Conservation (phyloP, 768 basidiomycete genomes). For the Podaxis carcinomalis region DNA sequence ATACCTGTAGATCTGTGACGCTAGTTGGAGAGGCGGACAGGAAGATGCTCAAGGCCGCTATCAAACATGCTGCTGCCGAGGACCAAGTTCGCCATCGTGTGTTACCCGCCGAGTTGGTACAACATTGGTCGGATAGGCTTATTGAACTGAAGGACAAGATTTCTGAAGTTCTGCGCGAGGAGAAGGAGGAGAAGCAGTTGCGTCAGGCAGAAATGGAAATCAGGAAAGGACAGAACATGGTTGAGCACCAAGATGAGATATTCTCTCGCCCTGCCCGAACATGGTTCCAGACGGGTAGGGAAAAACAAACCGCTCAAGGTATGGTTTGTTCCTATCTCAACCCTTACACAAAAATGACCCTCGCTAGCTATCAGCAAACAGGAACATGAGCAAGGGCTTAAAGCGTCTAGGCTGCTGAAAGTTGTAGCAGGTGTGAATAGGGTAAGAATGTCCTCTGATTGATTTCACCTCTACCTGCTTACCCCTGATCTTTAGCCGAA, state of each 20-base stretch:
- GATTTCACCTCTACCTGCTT: constrained; percentile 3
- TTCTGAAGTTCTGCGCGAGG: constrained; percentile 76
- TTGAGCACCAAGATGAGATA: constrained; percentile 91
- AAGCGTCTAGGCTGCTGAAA: constrained; percentile 38
- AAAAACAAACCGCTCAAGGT: constrained; percentile 83
- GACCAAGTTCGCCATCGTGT: constrained; percentile 89
- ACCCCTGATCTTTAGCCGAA: constrained; percentile 47
- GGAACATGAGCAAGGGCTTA: constrained; percentile 47
- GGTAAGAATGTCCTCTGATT: constrained; percentile 25
- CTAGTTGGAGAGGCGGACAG: constrained; percentile 95
- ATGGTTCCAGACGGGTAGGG: constrained; percentile 94
- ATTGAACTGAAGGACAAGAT: constrained; percentile 74
- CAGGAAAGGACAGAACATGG: constrained; percentile 91
- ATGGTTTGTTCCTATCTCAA: background rate
- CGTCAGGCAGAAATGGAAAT: constrained; percentile 95
- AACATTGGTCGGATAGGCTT: constrained; percentile 67
- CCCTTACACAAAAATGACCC: background rate
- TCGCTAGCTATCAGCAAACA: constrained; percentile 67
- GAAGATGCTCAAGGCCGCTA: constrained; percentile 92
- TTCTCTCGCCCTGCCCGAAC: constrained; percentile 90
- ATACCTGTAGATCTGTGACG: constrained; percentile 71
- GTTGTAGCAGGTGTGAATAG: constrained; percentile 32
- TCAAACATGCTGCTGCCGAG: constrained; percentile 77
- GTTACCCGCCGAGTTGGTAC: constrained; percentile 69
- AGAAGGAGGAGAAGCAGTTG: constrained; percentile 92